A percentile compares a stretch with the other conserved stretches of the same genome.
Evolutionary conservation across 2,329 filamentous ascomycete genomes (phyloP).

Genomic region (Aureobasidium sp.): DNA sequence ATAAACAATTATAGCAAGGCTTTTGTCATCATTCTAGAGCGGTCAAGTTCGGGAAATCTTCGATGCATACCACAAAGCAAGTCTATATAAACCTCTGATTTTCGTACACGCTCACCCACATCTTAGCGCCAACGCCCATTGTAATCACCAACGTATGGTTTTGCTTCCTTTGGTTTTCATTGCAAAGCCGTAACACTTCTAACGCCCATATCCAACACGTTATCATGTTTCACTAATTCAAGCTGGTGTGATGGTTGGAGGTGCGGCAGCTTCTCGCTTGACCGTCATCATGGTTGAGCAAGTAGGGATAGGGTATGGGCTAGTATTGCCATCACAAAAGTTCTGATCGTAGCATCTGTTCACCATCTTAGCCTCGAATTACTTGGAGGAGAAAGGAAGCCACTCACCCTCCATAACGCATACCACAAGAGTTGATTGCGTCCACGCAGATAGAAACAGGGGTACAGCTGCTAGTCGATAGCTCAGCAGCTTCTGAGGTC

Average conservation of each 20-base stretch:
- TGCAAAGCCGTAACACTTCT: background rate
- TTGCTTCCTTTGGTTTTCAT: background rate
- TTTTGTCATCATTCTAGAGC: background rate
- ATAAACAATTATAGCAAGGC: background rate
- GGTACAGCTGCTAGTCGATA: background rate
- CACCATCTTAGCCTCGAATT: background rate
- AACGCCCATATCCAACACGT: background rate
- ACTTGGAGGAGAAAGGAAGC: no score
- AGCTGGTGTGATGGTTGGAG: background rate
- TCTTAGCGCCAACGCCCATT: background rate
- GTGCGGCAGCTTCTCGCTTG: background rate
- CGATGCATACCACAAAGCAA: background rate
- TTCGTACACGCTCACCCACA: background rate
- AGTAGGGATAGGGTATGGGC: conserved; percentile 2
- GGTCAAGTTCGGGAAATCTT: background rate
- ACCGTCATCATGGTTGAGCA: background rate
- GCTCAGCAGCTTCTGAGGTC: background rate
- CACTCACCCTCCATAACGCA: conserved; percentile 8
- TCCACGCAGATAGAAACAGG: conserved; percentile 9
- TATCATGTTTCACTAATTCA: background rate
- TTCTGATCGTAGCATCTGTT: conserved; percentile 8
- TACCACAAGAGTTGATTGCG: background rate
- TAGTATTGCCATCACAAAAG: conserved; percentile 8
- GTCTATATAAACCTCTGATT: conserved; percentile 5
- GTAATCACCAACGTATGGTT: background rate